Evolutionary conservation across 441 rosid genomes (phyloP).

Genomic region (Populus tomentosa): DNA sequence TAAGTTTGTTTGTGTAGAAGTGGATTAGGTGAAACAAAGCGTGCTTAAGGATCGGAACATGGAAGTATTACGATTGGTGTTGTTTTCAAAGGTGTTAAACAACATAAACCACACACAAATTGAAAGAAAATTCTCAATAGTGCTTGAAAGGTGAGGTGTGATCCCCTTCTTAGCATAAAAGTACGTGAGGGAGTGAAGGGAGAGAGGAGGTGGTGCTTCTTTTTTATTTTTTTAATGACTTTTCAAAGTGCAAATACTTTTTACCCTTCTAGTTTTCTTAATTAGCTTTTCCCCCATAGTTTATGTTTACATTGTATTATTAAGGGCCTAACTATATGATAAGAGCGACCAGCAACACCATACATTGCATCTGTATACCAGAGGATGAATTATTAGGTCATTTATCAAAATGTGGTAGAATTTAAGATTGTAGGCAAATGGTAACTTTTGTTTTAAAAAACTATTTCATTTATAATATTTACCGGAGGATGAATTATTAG

Average conservation of each 20-base stretch:
- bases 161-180: background rate
- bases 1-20: background rate
- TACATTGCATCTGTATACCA: too few species aligned
- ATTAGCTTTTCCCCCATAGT: background rate
- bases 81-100: background rate
- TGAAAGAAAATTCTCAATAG: background rate
- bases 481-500: background rate
- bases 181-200: background rate
- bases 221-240: background rate
- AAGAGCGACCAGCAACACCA: too few species aligned
- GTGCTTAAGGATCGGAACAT: background rate
- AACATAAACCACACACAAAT: background rate
- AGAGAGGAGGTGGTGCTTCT: background rate
- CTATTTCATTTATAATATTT: too few species aligned
- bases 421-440: too few species aligned
- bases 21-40: background rate
- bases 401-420: background rate
- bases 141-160: background rate
- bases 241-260: background rate
- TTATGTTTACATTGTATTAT: background rate
- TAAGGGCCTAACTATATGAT: background rate
- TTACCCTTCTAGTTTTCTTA: background rate
- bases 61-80: background rate
- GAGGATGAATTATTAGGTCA: background rate
- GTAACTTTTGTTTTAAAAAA: too few species aligned